phyloP scores from a whole-genome alignment of 148 eudicot species.

The Persicaria maculosa region DNA sequence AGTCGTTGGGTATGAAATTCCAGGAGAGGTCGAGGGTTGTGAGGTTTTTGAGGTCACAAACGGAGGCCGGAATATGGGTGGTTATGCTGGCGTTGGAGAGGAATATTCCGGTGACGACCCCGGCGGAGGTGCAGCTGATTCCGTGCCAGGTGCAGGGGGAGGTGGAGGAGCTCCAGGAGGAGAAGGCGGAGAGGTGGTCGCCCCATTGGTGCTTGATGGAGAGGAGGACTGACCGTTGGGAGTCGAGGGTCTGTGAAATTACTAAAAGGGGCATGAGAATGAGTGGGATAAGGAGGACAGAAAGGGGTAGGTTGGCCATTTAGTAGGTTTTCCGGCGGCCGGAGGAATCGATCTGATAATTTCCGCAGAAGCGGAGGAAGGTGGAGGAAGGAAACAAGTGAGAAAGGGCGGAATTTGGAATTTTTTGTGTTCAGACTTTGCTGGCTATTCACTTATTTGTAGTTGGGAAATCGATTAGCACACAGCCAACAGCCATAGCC shows the following conservation, averaged over 20 bases:
- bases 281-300: conserved; percentile 19
- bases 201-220: conserved; percentile 40
- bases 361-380: background rate
- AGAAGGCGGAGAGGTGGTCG: conserved; percentile 8
- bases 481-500: too few species aligned
- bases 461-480: too few species aligned
- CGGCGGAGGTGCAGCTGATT: conserved; percentile 26
- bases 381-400: background rate
- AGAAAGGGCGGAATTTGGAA: background rate
- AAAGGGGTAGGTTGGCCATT: conserved; percentile 22
- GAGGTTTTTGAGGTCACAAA: conserved; percentile 49
- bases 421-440: too few species aligned
- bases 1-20: conserved; percentile 35
- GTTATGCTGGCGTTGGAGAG: conserved; percentile 18
- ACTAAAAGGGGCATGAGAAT: conserved; percentile 38
- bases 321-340: background rate
- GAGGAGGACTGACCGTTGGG: conserved; percentile 26
- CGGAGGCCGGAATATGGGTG: conserved; percentile 31
- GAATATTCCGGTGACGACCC: conserved; percentile 32
- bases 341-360: background rate
- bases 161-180: conserved; percentile 39
- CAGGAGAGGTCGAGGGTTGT: conserved; percentile 30
- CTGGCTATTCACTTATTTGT: background rate
- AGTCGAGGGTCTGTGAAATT: conserved; percentile 35
- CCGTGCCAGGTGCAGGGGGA: conserved; percentile 60